phyloP scores from a whole-genome alignment of 352 stramenopile genomes.

The Pythium coloratum region DNA sequence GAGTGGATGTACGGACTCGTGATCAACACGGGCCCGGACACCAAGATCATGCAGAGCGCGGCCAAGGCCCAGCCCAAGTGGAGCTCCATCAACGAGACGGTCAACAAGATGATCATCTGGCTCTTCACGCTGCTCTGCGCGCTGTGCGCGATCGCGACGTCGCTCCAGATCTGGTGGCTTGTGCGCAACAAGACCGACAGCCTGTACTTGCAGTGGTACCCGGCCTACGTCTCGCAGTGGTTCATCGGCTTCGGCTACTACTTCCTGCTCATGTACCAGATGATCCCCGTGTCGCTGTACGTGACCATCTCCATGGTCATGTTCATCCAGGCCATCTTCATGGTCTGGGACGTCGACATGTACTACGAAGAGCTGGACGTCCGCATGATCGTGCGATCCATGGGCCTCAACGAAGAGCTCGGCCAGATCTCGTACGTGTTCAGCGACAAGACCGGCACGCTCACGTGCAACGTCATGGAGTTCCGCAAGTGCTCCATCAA shows the following conservation, averaged over 20 bases:
- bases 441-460: slow-evolving; percentile 95
- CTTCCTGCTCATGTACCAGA: slow-evolving; percentile 95
- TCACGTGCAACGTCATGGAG: slow-evolving; percentile 97
- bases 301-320: slow-evolving; percentile 96
- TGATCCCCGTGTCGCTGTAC: slow-evolving; percentile 98
- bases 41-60: slow-evolving; percentile 84
- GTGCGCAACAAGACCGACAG: slow-evolving; percentile 45
- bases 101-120: slow-evolving; percentile 82
- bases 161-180: slow-evolving; percentile 63
- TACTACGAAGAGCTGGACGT: slow-evolving; percentile 92
- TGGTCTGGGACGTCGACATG: slow-evolving; percentile 91
- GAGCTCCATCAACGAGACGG: slow-evolving; percentile 80
- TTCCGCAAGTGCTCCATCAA: slow-evolving; percentile 96
- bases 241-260: slow-evolving; percentile 90
- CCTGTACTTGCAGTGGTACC: slow-evolving; percentile 55
- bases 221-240: slow-evolving; percentile 49
- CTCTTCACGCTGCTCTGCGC: slow-evolving; percentile 67
- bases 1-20: slow-evolving; percentile 89
- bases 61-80: slow-evolving; percentile 64
- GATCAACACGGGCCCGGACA: slow-evolving; percentile 85
- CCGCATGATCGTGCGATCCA: slow-evolving; percentile 77
- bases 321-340: slow-evolving; percentile 94
- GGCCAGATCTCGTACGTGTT: slow-evolving; percentile 92
- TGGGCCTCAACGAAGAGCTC: slow-evolving; percentile 90
- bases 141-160: slow-evolving; percentile 57